phyloP scores from a whole-genome alignment of 306 rosid species.

The Rosa rugosa region DNA sequence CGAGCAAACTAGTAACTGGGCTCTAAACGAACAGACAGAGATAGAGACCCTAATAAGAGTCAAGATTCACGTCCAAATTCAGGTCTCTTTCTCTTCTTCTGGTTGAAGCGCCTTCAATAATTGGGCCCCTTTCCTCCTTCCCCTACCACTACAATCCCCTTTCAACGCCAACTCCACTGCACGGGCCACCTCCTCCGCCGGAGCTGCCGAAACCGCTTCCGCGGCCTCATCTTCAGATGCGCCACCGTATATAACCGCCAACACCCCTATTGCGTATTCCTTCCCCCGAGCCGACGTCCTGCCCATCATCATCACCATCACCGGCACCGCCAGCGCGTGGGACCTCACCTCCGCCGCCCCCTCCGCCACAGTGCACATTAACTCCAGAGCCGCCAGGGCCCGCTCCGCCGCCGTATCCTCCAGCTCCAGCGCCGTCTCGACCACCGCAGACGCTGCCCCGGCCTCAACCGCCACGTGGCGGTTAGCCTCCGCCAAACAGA shows the following conservation, averaged over 20 bases:
- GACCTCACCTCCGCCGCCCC: constrained; percentile 74
- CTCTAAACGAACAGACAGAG: background rate
- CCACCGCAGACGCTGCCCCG: constrained; percentile 68
- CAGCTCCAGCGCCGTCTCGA: constrained; percentile 65
- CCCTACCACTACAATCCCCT: constrained; percentile 78
- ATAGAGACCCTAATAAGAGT: no score
- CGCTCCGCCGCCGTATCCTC: constrained; percentile 71
- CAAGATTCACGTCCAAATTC: background rate
- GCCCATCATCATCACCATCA: constrained; percentile 89
- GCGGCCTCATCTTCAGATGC: constrained; percentile 21
- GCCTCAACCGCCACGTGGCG: constrained; percentile 80
- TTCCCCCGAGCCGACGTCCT: constrained; percentile 72
- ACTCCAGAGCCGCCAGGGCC: constrained; percentile 81
- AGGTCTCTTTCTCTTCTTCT: constrained; percentile 15
- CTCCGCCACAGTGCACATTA: constrained; percentile 78
- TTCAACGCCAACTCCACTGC: constrained; percentile 79
- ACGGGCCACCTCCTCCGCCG: constrained; percentile 96
- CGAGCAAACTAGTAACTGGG: background rate
- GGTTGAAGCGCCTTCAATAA: constrained; percentile 54
- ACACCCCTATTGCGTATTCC: constrained; percentile 83
- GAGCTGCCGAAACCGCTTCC: constrained; percentile 42
- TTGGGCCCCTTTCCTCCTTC: constrained; percentile 73
- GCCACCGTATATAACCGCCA: constrained; percentile 61
- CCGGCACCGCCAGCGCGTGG: constrained; percentile 88
- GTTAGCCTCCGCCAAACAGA: constrained; percentile 72